These are phyloP conservation scores for Komagataea norvegica DNA, from an alignment of 1,139 yeast genomes.

Conservation along the genomic window DNA sequence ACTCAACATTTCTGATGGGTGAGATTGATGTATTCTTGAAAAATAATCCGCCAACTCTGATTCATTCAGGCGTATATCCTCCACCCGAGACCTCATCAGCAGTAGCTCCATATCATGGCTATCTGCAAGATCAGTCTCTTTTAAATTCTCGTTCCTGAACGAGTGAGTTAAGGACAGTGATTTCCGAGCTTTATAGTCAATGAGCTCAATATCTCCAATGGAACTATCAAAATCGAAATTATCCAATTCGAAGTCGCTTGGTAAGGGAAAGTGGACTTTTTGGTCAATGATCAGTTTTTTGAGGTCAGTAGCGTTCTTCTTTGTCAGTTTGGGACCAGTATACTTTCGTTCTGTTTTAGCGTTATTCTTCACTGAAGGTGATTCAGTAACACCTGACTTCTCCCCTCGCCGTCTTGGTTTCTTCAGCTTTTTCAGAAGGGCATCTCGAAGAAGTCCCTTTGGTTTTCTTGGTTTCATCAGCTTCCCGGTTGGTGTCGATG, in stretches of 20 bases:
- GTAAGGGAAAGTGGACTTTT: constrained; percentile 6
- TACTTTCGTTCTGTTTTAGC: background rate
- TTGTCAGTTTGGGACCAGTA: background rate
- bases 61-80: constrained; percentile 3
- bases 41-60: constrained; percentile 3
- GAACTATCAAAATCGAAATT: constrained; percentile 11
- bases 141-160: background rate
- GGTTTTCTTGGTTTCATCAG: constrained; percentile 9
- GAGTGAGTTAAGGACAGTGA: constrained; percentile 1
- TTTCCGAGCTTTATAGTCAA: constrained; percentile 2
- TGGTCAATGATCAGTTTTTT: background rate
- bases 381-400: too few relatives aligned
- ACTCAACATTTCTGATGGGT: constrained; percentile 17
- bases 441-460: constrained; percentile 1
- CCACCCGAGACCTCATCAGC: constrained; percentile 7
- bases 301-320: background rate
- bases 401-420: background rate
- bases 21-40: constrained; percentile 8
- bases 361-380: background rate
- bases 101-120: constrained; percentile 10
- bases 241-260: constrained; percentile 9
- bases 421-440: background rate
- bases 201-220: constrained; percentile 8
- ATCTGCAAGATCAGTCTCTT: constrained; percentile 1
- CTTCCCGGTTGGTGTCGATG: background rate